These are phyloP conservation scores for Pythium monospermum DNA, from an alignment of 352 stramenopile genomes.

Conservation along the genomic window DNA sequence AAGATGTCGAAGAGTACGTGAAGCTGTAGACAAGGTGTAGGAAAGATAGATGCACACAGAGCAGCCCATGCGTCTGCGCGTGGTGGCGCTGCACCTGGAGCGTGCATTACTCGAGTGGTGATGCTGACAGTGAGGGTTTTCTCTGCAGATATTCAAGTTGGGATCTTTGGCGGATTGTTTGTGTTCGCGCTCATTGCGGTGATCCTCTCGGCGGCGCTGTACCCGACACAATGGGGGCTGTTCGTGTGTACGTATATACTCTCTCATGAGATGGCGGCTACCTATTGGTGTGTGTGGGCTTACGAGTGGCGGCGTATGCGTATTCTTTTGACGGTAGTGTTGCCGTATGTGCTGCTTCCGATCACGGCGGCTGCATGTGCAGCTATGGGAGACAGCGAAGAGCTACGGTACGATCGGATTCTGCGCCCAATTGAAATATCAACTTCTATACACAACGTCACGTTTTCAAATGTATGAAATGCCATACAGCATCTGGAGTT, in stretches of 20 bases:
- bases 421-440: not conserved
- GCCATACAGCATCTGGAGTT: conserved; percentile 41
- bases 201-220: conserved; percentile 51
- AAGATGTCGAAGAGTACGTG: too few species aligned
- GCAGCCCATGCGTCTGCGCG: too few species aligned
- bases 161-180: conserved; percentile 41
- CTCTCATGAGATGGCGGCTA: not conserved
- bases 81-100: not conserved
- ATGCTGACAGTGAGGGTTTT: not conserved
- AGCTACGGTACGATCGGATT: conserved; percentile 29
- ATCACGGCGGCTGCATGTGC: conserved; percentile 56
- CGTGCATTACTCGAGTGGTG: not conserved
- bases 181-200: conserved; percentile 51
- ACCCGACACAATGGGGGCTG: conserved; percentile 55
- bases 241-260: conserved; percentile 42
- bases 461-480: not conserved
- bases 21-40: too few species aligned
- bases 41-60: too few species aligned
- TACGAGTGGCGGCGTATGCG: too few species aligned
- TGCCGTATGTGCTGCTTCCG: conserved; percentile 59
- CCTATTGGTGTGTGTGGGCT: not conserved
- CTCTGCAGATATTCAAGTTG: conserved; percentile 31
- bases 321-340: conserved; percentile 28
- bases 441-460: not conserved
- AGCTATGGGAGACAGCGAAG: conserved; percentile 40